Evolutionary conservation across 768 basidiomycete species (phyloP).

Genomic region (Termitomyces sp.): DNA sequence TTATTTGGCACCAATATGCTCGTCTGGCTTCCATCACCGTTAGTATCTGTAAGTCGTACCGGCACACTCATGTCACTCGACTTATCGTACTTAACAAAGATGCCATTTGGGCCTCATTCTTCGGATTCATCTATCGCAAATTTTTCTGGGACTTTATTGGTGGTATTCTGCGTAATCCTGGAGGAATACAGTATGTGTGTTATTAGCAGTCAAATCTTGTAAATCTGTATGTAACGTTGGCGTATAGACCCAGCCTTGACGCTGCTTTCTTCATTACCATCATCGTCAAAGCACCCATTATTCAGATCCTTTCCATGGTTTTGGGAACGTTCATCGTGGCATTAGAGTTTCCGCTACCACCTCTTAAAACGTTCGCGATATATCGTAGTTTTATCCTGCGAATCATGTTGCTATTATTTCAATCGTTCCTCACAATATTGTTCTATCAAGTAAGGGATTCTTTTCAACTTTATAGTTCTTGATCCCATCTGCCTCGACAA

Average conservation of each 20-base stretch:
- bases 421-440: constrained; percentile 55
- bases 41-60: constrained; percentile 56
- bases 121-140: constrained; percentile 81
- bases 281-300: constrained; percentile 72
- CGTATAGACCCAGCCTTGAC: constrained; percentile 49
- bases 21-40: constrained; percentile 66
- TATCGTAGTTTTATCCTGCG: constrained; percentile 63
- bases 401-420: constrained; percentile 57
- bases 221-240: not conserved
- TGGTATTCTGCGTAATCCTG: constrained; percentile 70
- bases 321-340: constrained; percentile 53
- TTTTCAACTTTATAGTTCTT: not conserved
- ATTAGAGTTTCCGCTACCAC: constrained; percentile 68
- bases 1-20: constrained; percentile 77
- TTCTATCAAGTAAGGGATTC: constrained; percentile 64
- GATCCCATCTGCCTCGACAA: not conserved
- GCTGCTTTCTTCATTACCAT: constrained; percentile 60
- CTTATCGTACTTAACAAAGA: constrained; percentile 33
- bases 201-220: not conserved
- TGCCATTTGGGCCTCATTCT: constrained; percentile 76
- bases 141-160: constrained; percentile 97
- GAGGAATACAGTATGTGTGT: constrained; percentile 67
- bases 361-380: constrained; percentile 45
- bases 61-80: constrained; percentile 1
- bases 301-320: constrained; percentile 65